Conservation (phyloP, 202 grass and related monocot genomes). For the Panicum virgatum region DNA sequence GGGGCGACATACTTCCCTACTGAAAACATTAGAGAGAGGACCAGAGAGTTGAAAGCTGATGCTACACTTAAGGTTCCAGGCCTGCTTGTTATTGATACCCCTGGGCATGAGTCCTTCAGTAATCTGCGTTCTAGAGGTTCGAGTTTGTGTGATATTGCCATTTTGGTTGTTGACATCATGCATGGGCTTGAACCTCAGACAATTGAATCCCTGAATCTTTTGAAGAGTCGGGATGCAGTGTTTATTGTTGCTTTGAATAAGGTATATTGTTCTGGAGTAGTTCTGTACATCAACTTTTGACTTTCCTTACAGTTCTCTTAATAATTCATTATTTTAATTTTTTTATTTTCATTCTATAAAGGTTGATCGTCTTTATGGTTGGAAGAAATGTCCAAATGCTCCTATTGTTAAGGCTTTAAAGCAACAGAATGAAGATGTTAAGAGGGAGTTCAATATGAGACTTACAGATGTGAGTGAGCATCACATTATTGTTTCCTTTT, state of each 20-base stretch:
- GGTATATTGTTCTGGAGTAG: conserved; percentile 51
- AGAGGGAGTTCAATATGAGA: conserved; percentile 90
- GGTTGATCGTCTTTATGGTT: conserved; percentile 98
- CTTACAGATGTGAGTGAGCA: conserved; percentile 71
- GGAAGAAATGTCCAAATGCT: conserved; percentile 70
- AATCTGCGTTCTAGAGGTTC: conserved; percentile 98
- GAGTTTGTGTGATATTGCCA: conserved; percentile 94
- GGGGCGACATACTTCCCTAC: conserved; percentile 93
- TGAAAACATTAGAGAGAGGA: conserved; percentile 99
- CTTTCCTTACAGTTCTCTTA: conserved; percentile 18
- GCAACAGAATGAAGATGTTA: conserved; percentile 91
- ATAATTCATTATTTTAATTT: conserved; percentile 19
- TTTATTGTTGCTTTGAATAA: conserved; percentile 98
- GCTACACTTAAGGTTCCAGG: conserved; percentile 92
- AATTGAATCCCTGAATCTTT: conserved; percentile 87
- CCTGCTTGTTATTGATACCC: conserved; percentile 96
- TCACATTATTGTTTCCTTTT: conserved; percentile 17
- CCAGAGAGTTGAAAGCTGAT: conserved; percentile 88
- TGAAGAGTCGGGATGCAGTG: conserved; percentile 78
- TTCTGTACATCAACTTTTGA: not conserved
- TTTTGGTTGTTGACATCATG: conserved; percentile 99
- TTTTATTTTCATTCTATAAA: conserved; percentile 40
- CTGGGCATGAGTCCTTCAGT: conserved; percentile 89
- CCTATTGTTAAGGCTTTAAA: conserved; percentile 79
- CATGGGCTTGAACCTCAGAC: conserved; percentile 94